phyloP scores from a whole-genome alignment of 2,329 filamentous ascomycete genomes.

The Fusarium austroafricanum region DNA sequence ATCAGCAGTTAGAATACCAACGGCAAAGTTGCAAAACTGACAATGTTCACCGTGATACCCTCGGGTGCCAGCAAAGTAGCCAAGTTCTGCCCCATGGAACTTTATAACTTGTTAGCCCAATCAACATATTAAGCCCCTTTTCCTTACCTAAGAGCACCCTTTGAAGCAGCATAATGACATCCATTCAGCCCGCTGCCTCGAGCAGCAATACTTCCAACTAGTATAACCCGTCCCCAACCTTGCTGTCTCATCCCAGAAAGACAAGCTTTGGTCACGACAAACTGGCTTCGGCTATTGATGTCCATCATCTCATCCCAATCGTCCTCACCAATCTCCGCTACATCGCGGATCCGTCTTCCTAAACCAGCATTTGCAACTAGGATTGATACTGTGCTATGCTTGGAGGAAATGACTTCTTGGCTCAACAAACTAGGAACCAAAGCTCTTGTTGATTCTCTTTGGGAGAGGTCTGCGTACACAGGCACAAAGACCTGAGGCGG shows the following conservation, averaged over 20 bases:
- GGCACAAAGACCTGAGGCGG: constrained; percentile 6
- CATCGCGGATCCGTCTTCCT: constrained; percentile 50
- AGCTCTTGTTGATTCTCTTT: constrained; percentile 20
- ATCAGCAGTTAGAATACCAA: neutral
- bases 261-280: constrained; percentile 50
- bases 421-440: constrained; percentile 2
- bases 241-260: constrained; percentile 48
- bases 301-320: constrained; percentile 54
- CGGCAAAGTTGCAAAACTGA: constrained; percentile 10
- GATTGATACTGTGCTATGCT: constrained; percentile 48
- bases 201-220: constrained; percentile 51
- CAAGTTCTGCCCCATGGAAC: constrained; percentile 52
- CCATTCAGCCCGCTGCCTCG: constrained; percentile 51
- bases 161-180: constrained; percentile 52
- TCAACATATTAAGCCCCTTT: neutral
- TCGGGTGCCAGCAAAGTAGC: constrained; percentile 49
- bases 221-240: constrained; percentile 49
- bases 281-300: constrained; percentile 50
- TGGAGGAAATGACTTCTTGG: neutral
- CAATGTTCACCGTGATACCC: constrained; percentile 52
- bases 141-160: constrained; percentile 46
- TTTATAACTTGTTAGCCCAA: constrained; percentile 10
- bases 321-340: constrained; percentile 49
- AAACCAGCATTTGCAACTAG: constrained; percentile 51
- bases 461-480: constrained; percentile 18